A percentile compares a stretch with the other conserved stretches of the same genome.
These are phyloP conservation scores for Candida tallmaniae DNA, from an alignment of 805 yeast genomes.

Conservation along the genomic window DNA sequence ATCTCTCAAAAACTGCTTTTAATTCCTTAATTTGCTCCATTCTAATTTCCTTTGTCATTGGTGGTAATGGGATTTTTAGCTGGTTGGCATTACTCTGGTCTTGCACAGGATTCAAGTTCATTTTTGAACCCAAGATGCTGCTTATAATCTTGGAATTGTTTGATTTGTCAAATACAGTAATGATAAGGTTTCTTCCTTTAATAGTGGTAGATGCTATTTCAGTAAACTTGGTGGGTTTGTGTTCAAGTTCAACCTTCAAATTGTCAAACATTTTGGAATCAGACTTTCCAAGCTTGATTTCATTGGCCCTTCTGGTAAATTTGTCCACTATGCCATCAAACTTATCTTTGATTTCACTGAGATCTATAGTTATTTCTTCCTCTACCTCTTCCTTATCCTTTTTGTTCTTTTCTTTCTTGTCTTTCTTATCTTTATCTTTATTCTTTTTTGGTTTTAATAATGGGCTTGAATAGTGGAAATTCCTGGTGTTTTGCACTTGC, in stretches of 20 bases:
- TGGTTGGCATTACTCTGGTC: conserved; percentile 67
- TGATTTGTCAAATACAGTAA: conserved; percentile 87
- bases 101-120: conserved; percentile 76
- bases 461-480: too few relatives aligned
- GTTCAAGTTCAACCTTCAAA: conserved; percentile 46
- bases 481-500: too few relatives aligned
- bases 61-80: conserved; percentile 69
- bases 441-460: too few relatives aligned
- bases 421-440: too few relatives aligned
- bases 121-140: conserved; percentile 60
- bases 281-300: conserved; percentile 64
- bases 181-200: conserved; percentile 63
- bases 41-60: conserved; percentile 66
- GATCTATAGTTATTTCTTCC: conserved; percentile 2
- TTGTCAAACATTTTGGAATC: conserved; percentile 64
- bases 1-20: conserved; percentile 63
- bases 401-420: conserved; percentile 1
- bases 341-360: conserved; percentile 34
- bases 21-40: conserved; percentile 52
- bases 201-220: conserved; percentile 67
- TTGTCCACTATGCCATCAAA: conserved; percentile 47
- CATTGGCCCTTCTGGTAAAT: conserved; percentile 54
- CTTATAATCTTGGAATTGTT: conserved; percentile 66
- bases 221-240: conserved; percentile 43
- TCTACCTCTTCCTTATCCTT: conserved; percentile 1